These are phyloP conservation scores for Nakataea oryzae DNA, from an alignment of 2,329 filamentous ascomycete genomes.

Conservation along the genomic window DNA sequence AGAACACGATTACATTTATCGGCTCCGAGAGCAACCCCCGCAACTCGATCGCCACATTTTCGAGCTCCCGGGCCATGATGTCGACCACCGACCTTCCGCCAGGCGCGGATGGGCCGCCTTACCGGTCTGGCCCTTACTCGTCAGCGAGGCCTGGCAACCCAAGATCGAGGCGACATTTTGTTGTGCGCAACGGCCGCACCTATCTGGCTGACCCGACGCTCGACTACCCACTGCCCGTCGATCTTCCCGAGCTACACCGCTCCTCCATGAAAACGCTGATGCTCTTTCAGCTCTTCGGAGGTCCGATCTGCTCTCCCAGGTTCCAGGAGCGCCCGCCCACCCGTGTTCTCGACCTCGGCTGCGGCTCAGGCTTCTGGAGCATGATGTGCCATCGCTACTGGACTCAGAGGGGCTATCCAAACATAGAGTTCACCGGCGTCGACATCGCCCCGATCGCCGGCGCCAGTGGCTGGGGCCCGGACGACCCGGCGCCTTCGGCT, in stretches of 20 bases:
- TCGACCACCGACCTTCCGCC: slow-evolving; percentile 33
- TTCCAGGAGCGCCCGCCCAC: slow-evolving; percentile 58
- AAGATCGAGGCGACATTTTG: slow-evolving; percentile 40
- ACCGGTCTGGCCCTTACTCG: slow-evolving; percentile 12
- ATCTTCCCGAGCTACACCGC: slow-evolving; percentile 77
- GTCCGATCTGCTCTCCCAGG: slow-evolving; percentile 63
- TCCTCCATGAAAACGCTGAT: slow-evolving; percentile 79
- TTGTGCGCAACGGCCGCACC: slow-evolving; percentile 67
- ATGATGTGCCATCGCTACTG: slow-evolving; percentile 79
- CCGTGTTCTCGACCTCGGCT: slow-evolving; percentile 76
- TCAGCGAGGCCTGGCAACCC: slow-evolving; percentile 15
- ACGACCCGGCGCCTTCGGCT: background rate
- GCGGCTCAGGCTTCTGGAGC: slow-evolving; percentile 84
- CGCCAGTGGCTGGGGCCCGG: slow-evolving; percentile 4
- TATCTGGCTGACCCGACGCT: slow-evolving; percentile 67
- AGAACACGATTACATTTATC: slow-evolving; percentile 10
- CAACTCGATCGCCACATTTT: slow-evolving; percentile 30
- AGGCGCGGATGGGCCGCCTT: slow-evolving; percentile 25
- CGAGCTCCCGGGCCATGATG: slow-evolving; percentile 33
- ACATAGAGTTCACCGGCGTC: slow-evolving; percentile 70
- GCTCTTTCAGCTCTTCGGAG: slow-evolving; percentile 70
- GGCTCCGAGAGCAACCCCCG: slow-evolving; percentile 37
- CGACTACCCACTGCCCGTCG: slow-evolving; percentile 78
- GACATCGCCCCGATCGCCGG: slow-evolving; percentile 58
- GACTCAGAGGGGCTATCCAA: slow-evolving; percentile 48